Evolutionary conservation across 1,284 basidiomycete genomes (phyloP).

Genomic region (Sphagnurus paluster): DNA sequence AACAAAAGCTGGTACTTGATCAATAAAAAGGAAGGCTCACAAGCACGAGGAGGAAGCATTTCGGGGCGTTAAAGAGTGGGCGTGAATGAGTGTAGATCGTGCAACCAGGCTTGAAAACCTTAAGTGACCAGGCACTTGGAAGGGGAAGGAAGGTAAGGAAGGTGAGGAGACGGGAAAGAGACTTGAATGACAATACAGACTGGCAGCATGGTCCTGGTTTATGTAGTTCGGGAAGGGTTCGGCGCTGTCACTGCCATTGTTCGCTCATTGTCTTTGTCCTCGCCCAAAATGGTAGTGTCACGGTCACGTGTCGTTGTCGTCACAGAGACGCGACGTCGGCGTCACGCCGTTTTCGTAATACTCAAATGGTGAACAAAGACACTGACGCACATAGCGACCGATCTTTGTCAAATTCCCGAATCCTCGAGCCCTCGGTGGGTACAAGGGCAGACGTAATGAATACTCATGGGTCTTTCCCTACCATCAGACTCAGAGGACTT

Average conservation of each 20-base stretch:
- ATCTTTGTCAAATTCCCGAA: no score
- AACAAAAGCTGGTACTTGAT: not conserved
- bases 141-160: constrained; percentile 16
- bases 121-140: constrained; percentile 19
- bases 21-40: constrained; percentile 17
- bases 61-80: no score
- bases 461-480: no score
- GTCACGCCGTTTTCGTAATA: no score
- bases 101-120: constrained; percentile 4
- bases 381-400: no score
- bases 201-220: not conserved
- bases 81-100: not conserved
- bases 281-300: no score
- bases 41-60: constrained; percentile 31
- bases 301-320: not conserved
- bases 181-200: not conserved
- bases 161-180: constrained; percentile 5
- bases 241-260: constrained; percentile 17
- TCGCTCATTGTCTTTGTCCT: no score
- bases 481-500: no score
- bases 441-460: no score
- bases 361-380: no score
- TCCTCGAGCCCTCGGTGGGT: no score
- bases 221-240: constrained; percentile 8
- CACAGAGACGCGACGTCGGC: no score